Percentiles rank a stretch among this genome's conserved stretches.
These are phyloP conservation scores for Neurospora sp. DNA, from an alignment of 495 filamentous ascomycete species.

Conservation along the genomic window DNA sequence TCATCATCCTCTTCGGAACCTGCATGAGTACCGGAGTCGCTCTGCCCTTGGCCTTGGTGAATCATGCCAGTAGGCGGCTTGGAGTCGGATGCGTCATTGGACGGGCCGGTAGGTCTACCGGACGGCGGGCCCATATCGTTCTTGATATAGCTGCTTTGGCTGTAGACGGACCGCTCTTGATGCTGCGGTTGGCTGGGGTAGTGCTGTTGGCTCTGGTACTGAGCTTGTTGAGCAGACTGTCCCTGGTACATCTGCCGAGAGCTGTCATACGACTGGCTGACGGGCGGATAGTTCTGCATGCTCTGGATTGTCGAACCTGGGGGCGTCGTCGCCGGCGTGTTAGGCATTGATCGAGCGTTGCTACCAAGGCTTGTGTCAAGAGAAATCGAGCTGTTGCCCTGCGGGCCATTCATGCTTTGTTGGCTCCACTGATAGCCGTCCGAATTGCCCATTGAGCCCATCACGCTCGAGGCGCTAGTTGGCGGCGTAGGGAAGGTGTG, in stretches of 20 bases:
- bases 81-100: conserved; percentile 52
- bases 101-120: conserved; percentile 44
- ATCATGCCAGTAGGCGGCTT: conserved; percentile 58
- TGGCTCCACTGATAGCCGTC: conserved; percentile 66
- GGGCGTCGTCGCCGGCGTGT: conserved; percentile 84
- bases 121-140: conserved; percentile 88
- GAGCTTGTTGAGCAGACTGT: conserved; percentile 55
- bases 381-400: conserved; percentile 61
- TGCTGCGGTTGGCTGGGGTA: conserved; percentile 47
- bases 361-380: conserved; percentile 78
- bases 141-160: conserved; percentile 64
- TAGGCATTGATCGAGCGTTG: conserved; percentile 81
- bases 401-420: conserved; percentile 55
- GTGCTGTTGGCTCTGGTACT: conserved; percentile 41
- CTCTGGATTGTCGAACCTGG: conserved; percentile 66
- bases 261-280: conserved; percentile 62
- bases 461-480: conserved; percentile 81
- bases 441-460: conserved; percentile 63
- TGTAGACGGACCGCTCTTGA: conserved; percentile 63
- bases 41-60: conserved; percentile 43
- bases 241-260: conserved; percentile 76
- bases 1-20: conserved; percentile 68
- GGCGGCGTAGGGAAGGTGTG: conserved; percentile 92
- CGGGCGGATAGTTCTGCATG: conserved; percentile 66
- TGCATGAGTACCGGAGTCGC: conserved; percentile 41